Evolutionary conservation across 1,139 yeast species (phyloP).

Genomic region (Yamadazyma triangularis): DNA sequence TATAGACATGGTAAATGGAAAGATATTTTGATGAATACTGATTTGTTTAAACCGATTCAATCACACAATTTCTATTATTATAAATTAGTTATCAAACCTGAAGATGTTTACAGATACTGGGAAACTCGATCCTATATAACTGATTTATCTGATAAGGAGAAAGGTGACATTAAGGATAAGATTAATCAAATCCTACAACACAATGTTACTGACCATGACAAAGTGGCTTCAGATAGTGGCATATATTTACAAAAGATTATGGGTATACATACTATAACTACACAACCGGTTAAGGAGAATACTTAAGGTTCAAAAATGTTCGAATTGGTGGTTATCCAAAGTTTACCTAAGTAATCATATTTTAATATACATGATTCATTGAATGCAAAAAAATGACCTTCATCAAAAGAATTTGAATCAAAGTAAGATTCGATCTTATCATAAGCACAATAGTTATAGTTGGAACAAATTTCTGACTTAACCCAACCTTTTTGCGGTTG

Average conservation of each 20-base stretch:
- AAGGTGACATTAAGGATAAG: conserved; percentile 21
- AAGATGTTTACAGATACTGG: conserved; percentile 49
- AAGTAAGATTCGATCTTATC: conserved; percentile 41
- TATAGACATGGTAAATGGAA: conserved; percentile 53
- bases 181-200: conserved; percentile 21
- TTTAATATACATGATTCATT: conserved; percentile 11
- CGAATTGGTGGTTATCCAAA: conserved; percentile 34
- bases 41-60: conserved; percentile 23
- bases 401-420: conserved; percentile 13
- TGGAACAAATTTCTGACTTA: conserved; percentile 46
- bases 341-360: conserved; percentile 30
- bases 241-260: conserved; percentile 19
- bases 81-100: conserved; percentile 23
- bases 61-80: conserved; percentile 29
- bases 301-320: neutral
- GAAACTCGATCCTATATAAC: conserved; percentile 57
- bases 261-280: conserved; percentile 24
- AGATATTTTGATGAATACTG: conserved; percentile 23
- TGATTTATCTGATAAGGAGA: conserved; percentile 33
- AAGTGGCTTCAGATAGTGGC: conserved; percentile 8
- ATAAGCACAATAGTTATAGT: conserved; percentile 61
- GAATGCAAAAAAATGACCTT: conserved; percentile 24
- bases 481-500: conserved; percentile 59
- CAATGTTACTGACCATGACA: conserved; percentile 16
- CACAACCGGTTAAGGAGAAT: conserved; percentile 6